A percentile compares a stretch with the other conserved stretches of the same genome.
Conservation (phyloP, 805 yeast species). For the Candida gorgasii region DNA sequence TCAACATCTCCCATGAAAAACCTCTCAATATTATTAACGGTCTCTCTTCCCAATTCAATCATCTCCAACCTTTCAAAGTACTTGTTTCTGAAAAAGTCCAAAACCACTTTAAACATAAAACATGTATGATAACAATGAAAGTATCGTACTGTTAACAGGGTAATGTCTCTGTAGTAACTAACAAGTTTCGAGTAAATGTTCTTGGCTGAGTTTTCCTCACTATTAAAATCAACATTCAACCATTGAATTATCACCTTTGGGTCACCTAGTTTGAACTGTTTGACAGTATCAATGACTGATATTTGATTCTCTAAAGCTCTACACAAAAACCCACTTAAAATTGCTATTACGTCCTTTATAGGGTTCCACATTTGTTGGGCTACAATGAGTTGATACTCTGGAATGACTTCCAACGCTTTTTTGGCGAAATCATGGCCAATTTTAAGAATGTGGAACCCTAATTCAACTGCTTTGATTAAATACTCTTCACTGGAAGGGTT, state of each 20-base stretch:
- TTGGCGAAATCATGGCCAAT: not conserved
- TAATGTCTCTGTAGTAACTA: not conserved
- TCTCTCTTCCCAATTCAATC: not conserved
- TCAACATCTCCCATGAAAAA: not conserved
- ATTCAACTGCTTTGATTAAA: not conserved
- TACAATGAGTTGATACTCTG: not conserved
- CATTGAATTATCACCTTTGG: not conserved
- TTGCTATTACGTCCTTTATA: not conserved
- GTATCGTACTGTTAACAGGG: not conserved
- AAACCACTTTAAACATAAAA: not conserved
- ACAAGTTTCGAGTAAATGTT: not conserved
- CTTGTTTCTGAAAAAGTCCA: not conserved
- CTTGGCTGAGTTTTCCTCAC: not conserved
- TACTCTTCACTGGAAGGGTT: not conserved
- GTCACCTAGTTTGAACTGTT: not conserved
- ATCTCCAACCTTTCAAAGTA: not conserved
- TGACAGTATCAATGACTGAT: not conserved
- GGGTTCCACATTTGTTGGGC: conserved; percentile 5
- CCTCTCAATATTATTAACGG: not conserved
- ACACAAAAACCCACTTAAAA: not conserved
- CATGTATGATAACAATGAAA: conserved; percentile 6
- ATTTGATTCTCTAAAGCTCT: not conserved
- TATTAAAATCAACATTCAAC: conserved; percentile 2
- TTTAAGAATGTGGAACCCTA: not conserved
- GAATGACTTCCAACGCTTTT: not conserved